Base-by-base conservation (phyloP, 306 rosid genomes). In the Begonia peltatifolia region DNA sequence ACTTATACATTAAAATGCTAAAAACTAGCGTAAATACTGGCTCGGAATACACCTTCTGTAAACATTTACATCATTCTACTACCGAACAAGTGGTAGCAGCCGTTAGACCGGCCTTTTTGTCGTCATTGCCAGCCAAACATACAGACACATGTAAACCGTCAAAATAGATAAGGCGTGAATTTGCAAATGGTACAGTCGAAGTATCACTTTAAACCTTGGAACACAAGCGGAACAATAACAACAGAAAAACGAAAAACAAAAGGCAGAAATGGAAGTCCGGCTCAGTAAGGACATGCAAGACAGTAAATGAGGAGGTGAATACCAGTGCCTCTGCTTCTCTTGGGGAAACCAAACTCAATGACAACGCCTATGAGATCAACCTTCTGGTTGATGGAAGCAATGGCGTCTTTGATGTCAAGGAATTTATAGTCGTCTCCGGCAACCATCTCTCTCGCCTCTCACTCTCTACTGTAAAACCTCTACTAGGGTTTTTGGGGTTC, bases 31-130 rank as follows among this genome's bases (percentile, higher is more conserved):
- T 14, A 51, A 15, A 49, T 44, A 67, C 72, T 77, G 80, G 95
- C 95, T 82, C 83, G 77, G 73, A 54, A 65, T 52, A 68, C 76
- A 88, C 95, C 78, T 79, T 73, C 68, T 57, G 63, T 43, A 59
- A 69, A 51, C 43, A 2, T 35, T 2, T 88, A 30, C 87, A 54
- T 84, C 89, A 84, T 47, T 56, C 93, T 84, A 84, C 95, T 82
- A 84, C 88, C 87, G 56, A 52, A 14, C 65, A 58, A 68, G 46
- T 55, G 54, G 66, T 48, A 73, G 93, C 85, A 84, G 94, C 94
- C 69, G 74, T 87, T 71, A 75, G 84, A 50, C 86, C 84, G 86
- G 94, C 92, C 94, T 84, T 87, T 87, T 68, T 55, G 57, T 79
- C 94, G 63, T 81, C 96, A 87, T 68, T 16, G 85, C 94, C 87